Percentiles rank a stretch among this genome's conserved stretches.
Conservation (phyloP, 2,329 filamentous ascomycete species). For the Hymenotorrendiella dingleyae region DNA sequence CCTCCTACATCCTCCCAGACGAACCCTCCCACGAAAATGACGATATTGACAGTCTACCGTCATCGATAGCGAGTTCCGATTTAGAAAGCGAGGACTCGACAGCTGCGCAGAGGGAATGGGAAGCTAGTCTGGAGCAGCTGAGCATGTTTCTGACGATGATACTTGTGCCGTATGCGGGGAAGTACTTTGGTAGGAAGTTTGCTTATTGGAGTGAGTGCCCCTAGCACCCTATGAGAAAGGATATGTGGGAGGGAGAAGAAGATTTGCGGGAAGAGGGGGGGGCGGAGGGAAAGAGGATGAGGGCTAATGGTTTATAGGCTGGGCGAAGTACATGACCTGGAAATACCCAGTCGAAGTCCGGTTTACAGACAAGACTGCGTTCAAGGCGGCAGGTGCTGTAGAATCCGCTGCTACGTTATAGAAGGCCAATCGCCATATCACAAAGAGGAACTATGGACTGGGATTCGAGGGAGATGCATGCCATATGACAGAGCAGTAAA, state of each 20-base stretch:
- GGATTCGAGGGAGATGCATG: constrained; percentile 1
- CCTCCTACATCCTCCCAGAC: constrained; percentile 31
- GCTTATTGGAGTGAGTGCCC: constrained; percentile 82
- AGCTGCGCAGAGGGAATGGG: constrained; percentile 93
- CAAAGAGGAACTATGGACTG: background rate
- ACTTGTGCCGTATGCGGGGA: constrained; percentile 85
- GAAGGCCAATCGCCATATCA: constrained; percentile 1
- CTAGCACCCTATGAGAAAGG: background rate
- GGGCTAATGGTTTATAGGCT: constrained; percentile 50
- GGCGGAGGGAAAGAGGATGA: background rate
- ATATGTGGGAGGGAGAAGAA: background rate
- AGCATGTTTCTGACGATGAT: constrained; percentile 93
- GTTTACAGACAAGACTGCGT: constrained; percentile 56
- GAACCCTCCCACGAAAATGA: constrained; percentile 51
- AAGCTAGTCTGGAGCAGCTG: constrained; percentile 86
- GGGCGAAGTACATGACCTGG: constrained; percentile 93
- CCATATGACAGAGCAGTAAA: no score
- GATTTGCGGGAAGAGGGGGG: background rate
- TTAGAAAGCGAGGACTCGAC: constrained; percentile 51
- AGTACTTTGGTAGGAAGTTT: constrained; percentile 90
- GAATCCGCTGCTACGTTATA: constrained; percentile 44
- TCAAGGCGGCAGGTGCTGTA: constrained; percentile 57
- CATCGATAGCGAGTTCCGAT: constrained; percentile 47
- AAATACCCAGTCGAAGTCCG: constrained; percentile 74
- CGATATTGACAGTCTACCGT: constrained; percentile 60